These are phyloP conservation scores for Didymosphaeria variabile DNA, from an alignment of 2,329 filamentous ascomycete species.

Conservation along the genomic window DNA sequence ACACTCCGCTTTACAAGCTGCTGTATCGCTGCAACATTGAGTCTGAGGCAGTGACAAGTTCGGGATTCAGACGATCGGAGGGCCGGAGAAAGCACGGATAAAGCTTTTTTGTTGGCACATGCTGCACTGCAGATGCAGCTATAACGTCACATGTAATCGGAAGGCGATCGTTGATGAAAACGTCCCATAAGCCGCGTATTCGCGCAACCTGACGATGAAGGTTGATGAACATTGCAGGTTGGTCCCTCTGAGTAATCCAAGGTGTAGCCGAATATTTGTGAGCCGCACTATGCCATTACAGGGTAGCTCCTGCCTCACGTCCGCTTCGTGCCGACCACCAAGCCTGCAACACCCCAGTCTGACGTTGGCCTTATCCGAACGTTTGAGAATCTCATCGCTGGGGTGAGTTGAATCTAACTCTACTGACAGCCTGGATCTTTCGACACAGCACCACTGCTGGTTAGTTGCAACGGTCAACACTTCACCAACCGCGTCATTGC, in stretches of 20 bases:
- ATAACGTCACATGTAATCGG: background rate
- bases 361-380: background rate
- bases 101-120: background rate
- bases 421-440: background rate
- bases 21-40: background rate
- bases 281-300: background rate
- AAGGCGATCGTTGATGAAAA: constrained; percentile 1
- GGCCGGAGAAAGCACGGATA: background rate
- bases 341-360: background rate
- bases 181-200: background rate
- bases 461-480: background rate
- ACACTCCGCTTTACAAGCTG: background rate
- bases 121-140: background rate
- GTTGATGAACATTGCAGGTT: background rate
- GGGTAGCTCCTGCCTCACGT: background rate
- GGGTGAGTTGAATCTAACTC: background rate
- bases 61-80: background rate
- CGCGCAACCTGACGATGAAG: background rate
- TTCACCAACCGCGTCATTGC: background rate
- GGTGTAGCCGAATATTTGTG: constrained; percentile 4
- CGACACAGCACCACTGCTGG: background rate
- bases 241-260: constrained; percentile 3
- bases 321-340: background rate
- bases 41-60: background rate
- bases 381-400: background rate